Evolutionary conservation across 352 stramenopile genomes (phyloP), one percentile per base, ranked within the genome.

Genomic region (Aphanomyces euteiches): DNA sequence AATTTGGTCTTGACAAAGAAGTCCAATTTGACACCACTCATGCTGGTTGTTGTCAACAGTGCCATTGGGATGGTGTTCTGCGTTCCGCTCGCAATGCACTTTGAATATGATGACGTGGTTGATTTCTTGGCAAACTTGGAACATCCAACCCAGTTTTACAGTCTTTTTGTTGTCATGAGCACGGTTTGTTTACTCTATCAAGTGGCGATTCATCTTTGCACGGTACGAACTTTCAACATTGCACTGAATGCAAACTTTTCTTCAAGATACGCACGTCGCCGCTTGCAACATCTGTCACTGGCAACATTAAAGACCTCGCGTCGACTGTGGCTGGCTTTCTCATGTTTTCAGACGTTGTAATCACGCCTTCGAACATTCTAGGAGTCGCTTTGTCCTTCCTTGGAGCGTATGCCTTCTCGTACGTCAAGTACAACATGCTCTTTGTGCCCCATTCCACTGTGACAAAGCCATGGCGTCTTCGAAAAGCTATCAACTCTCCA

Each of bases 341-440:
- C 6, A 77, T 88, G 7, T 91, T 91, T 61, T 54, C 74, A 0
- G 84, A 91, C 66, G 84, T 80, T 21, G 77, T 76, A 2, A 70
- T 84, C 13, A 76, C 73, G 39, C 45, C 56, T 15, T 72, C 61
- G 41, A 89, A 91, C 72, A 63, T 89, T 47, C 53, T 78, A 13
- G 84, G 84, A 17, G 81, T 91, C 40, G 72, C 53, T 48, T 56
- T 91, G n/a, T 91, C 84, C 41, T 83, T 91, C 53, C 21, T 91
- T 17, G 84, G 84, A 8, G 78, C 84, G 19, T 91, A 91, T 72
- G 79, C 75, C 60, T 90, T 91, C 69, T 91, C 84, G 50, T 91
- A 89, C 64, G 74, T 87, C 66, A 84, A 87, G 72, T 90, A 84
- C 68, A 70, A 78, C 19, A 41, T 72, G 50, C 38, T 67, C 10